Conservation (phyloP, 768 basidiomycete genomes). For the Kwoniella sp. region DNA sequence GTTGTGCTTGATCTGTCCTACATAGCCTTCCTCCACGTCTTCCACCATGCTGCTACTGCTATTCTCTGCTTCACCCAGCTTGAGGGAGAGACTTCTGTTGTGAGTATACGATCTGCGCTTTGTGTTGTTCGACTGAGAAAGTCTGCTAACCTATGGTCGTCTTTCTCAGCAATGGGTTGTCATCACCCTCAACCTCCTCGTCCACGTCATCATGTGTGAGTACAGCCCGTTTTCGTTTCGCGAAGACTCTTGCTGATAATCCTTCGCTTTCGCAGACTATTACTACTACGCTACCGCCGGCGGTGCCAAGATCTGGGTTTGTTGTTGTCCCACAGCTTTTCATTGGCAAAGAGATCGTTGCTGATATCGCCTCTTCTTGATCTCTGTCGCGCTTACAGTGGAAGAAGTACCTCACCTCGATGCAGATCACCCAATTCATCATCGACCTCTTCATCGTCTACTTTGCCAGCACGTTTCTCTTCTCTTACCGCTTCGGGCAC, state of each 20-base stretch:
- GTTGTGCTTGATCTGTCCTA: not conserved
- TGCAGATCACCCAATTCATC: slow-evolving; percentile 96
- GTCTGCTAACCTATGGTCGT: slow-evolving; percentile 4
- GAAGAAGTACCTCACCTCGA: slow-evolving; percentile 95
- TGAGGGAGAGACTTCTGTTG: slow-evolving; percentile 90
- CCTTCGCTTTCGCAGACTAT: slow-evolving; percentile 68
- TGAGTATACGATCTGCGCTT: slow-evolving; percentile 59
- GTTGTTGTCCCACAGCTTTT: slow-evolving; percentile 6
- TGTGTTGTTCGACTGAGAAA: not conserved
- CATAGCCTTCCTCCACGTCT: slow-evolving; percentile 93
- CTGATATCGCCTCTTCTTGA: not conserved
- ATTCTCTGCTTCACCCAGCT: slow-evolving; percentile 91
- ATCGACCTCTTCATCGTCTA: slow-evolving; percentile 88
- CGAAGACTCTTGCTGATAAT: not conserved
- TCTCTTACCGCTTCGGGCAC: slow-evolving; percentile 35
- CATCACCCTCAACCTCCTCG: slow-evolving; percentile 82
- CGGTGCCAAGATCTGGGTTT: slow-evolving; percentile 92
- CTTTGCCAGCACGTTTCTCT: slow-evolving; percentile 78
- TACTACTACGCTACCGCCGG: slow-evolving; percentile 99
- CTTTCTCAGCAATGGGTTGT: slow-evolving; percentile 86
- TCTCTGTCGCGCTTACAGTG: slow-evolving; percentile 63
- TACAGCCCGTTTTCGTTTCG: slow-evolving; percentile 25
- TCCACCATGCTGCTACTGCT: slow-evolving; percentile 98
- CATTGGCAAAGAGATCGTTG: not conserved
- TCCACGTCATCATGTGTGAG: slow-evolving; percentile 98